A percentile compares a stretch with the other conserved stretches of the same genome.
Evolutionary conservation across 139 green algal genomes (phyloP).

Genomic region (Auxenochlorella protothecoides): DNA sequence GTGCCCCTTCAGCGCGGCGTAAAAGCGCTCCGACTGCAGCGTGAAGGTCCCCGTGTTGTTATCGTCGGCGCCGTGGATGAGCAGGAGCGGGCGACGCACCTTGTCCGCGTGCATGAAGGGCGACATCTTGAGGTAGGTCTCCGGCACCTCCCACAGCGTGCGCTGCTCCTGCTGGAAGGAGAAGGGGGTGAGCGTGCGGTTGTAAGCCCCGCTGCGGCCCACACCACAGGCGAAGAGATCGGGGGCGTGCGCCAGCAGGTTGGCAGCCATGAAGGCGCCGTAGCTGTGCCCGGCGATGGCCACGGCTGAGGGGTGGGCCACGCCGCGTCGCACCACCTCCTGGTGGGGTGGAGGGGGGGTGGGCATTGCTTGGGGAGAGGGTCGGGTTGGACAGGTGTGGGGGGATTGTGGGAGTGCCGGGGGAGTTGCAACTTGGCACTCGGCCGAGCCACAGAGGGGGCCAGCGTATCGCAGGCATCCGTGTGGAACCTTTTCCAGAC

Average conservation of each 20-base stretch:
- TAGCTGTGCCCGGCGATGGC: slow-evolving; percentile 2
- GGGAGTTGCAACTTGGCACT: no score
- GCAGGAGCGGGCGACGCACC: slow-evolving; percentile 85
- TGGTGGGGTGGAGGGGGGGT: neutral
- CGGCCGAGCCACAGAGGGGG: no score
- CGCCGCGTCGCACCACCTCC: slow-evolving; percentile 61
- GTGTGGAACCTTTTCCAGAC: no score
- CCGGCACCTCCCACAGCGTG: slow-evolving; percentile 86
- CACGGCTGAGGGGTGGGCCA: slow-evolving; percentile 64
- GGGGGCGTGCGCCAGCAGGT: slow-evolving; percentile 20
- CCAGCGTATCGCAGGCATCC: no score
- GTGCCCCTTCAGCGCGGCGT: slow-evolving; percentile 78
- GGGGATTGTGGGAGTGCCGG: no score
- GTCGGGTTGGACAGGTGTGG: neutral
- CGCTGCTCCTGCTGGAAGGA: slow-evolving; percentile 94
- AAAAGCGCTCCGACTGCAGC: slow-evolving; percentile 90
- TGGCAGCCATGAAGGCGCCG: neutral
- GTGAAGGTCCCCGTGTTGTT: slow-evolving; percentile 81
- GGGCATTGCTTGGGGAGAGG: no score
- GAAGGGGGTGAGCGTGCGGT: slow-evolving; percentile 95
- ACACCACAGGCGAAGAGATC: slow-evolving; percentile 89
- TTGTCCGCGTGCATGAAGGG: slow-evolving; percentile 85
- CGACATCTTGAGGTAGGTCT: slow-evolving; percentile 87
- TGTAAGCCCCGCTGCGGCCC: slow-evolving; percentile 72
- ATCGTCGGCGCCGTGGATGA: slow-evolving; percentile 96